Evolutionary conservation across 495 filamentous ascomycete genomes (phyloP).

Genomic region (Choiromyces venosus): DNA sequence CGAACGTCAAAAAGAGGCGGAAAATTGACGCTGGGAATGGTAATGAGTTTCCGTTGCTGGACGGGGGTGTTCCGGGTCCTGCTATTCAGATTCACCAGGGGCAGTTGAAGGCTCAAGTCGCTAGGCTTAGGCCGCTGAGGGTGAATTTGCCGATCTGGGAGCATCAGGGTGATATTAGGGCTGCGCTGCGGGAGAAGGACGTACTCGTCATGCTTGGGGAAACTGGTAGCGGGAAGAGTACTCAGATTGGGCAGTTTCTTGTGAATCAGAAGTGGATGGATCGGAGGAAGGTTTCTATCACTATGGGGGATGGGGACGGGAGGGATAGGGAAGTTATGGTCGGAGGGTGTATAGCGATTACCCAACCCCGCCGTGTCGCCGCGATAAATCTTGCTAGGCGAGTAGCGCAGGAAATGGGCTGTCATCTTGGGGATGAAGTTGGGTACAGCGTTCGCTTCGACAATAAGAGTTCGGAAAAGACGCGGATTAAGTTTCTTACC

Average conservation of each 20-base stretch:
- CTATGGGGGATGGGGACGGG: background rate
- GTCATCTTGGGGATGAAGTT: constrained; percentile 65
- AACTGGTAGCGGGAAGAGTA: constrained; percentile 94
- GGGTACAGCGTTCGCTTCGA: constrained; percentile 96
- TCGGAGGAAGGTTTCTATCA: constrained; percentile 48
- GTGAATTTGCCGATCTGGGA: constrained; percentile 76
- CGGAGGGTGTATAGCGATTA: constrained; percentile 89
- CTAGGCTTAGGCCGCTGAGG: constrained; percentile 49
- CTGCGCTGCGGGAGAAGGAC: constrained; percentile 60
- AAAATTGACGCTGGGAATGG: constrained; percentile 2
- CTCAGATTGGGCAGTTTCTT: constrained; percentile 90
- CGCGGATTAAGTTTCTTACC: constrained; percentile 85
- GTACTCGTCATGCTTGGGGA: constrained; percentile 85
- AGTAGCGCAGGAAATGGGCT: constrained; percentile 87
- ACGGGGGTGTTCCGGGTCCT: background rate
- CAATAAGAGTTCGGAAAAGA: constrained; percentile 61
- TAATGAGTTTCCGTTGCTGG: constrained; percentile 20
- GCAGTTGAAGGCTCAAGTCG: constrained; percentile 26
- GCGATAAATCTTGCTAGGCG: constrained; percentile 86
- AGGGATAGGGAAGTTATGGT: constrained; percentile 53
- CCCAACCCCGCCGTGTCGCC: constrained; percentile 87
- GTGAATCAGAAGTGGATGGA: constrained; percentile 64
- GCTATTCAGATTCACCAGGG: constrained; percentile 5
- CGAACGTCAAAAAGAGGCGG: constrained; percentile 23
- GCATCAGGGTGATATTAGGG: constrained; percentile 63